Conservation (phyloP, 1,284 basidiomycete genomes). For the Agaricales sp. region DNA sequence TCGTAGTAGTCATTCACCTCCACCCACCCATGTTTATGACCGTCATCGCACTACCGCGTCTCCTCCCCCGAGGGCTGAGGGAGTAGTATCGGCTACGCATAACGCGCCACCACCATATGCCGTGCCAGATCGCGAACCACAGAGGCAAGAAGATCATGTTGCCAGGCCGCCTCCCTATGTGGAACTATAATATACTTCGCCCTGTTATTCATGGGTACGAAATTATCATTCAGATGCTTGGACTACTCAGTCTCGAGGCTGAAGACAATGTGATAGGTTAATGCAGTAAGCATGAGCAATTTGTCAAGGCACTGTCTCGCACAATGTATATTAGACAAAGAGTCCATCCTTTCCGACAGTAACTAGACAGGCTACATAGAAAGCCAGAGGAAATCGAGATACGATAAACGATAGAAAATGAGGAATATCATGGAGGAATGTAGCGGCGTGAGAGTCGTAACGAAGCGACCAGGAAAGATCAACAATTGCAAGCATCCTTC, state of each 20-base stretch:
- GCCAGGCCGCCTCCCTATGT: slow-evolving; percentile 47
- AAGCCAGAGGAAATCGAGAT: too few species aligned
- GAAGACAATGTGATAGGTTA: too few species aligned
- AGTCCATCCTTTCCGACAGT: background rate
- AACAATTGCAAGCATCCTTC: slow-evolving; percentile 77
- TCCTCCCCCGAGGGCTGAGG: background rate
- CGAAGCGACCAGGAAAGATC: slow-evolving; percentile 17
- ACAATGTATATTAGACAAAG: background rate
- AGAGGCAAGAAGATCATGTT: slow-evolving; percentile 32
- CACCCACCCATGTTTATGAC: slow-evolving; percentile 21
- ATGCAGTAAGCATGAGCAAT: too few species aligned
- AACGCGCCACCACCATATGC: slow-evolving; percentile 43
- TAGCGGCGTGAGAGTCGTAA: slow-evolving; percentile 7
- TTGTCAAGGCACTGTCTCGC: too few species aligned
- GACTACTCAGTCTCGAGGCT: too few species aligned
- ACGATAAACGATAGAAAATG: background rate
- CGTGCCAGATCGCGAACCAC: slow-evolving; percentile 33
- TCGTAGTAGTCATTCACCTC: slow-evolving; percentile 34
- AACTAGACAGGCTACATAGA: background rate
- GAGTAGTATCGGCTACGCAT: background rate
- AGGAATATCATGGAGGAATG: slow-evolving; percentile 8
- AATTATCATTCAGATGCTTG: too few species aligned
- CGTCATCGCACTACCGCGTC: background rate
- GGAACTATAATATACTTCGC: too few species aligned
- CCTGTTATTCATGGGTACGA: background rate